phyloP scores from a whole-genome alignment of 163 green algal genomes.

The Scenedesmus sp. region DNA sequence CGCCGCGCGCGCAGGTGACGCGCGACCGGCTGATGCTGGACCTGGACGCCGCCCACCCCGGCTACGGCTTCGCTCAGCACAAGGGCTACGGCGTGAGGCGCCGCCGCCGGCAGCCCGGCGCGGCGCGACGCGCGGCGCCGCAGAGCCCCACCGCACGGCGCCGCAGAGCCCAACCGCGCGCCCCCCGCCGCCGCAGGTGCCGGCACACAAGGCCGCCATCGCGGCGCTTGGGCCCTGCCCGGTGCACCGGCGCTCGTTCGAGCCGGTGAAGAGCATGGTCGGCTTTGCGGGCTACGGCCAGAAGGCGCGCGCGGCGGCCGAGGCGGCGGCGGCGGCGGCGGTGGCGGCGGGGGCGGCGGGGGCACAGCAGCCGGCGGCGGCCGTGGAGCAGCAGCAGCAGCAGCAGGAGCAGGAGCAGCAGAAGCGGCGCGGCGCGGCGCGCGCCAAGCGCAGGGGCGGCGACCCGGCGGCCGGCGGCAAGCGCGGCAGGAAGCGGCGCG shows the following conservation, averaged over 20 bases:
- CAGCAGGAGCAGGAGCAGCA: too few species aligned
- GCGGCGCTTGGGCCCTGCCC: constrained; percentile 74
- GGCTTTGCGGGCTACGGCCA: constrained; percentile 39
- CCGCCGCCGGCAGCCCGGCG: too few species aligned
- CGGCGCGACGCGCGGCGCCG: neutral
- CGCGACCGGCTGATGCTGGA: constrained; percentile 90
- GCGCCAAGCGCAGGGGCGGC: neutral
- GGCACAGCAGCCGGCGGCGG: neutral
- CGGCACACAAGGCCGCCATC: constrained; percentile 78
- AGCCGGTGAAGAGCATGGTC: constrained; percentile 67
- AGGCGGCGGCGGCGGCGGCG: neutral
- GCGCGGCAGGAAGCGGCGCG: too few species aligned
- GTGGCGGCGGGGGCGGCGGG: neutral
- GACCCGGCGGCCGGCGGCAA: neutral
- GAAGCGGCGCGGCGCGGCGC: neutral
- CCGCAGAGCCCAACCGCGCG: too few species aligned
- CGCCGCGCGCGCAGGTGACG: constrained; percentile 81
- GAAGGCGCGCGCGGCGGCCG: constrained; percentile 10
- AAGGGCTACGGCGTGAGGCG: constrained; percentile 67
- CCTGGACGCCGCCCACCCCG: constrained; percentile 74
- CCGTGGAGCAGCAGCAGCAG: too few species aligned
- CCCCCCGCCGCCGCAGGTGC: constrained; percentile 46
- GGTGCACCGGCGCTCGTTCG: constrained; percentile 80
- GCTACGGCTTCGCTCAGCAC: constrained; percentile 89
- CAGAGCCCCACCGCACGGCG: constrained; percentile 49